phyloP scores from a whole-genome alignment of 2,329 filamentous ascomycete genomes.

The Elsinoe australis region DNA sequence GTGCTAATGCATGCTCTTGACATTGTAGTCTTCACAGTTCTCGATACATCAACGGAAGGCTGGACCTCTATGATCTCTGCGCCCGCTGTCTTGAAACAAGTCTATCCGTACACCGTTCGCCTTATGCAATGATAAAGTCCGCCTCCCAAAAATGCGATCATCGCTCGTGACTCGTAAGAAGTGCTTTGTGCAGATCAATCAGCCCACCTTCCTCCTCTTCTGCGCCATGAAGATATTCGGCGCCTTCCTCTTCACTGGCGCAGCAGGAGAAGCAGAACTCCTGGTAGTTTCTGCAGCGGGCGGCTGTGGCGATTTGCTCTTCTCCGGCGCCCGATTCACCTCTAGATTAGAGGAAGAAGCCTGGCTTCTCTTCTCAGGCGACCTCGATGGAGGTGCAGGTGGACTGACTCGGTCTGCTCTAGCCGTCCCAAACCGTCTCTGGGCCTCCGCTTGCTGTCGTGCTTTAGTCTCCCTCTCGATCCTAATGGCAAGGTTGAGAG shows the following conservation, averaged over 20 bases:
- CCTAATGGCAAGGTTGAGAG: constrained; percentile 47
- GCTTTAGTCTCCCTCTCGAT: constrained; percentile 22
- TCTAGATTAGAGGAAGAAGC: not conserved
- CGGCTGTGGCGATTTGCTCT: constrained; percentile 7
- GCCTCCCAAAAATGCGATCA: constrained; percentile 1
- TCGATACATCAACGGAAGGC: too few species aligned
- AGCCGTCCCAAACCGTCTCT: not conserved
- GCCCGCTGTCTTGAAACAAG: not conserved
- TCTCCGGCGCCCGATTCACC: not conserved
- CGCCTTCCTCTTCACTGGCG: constrained; percentile 15
- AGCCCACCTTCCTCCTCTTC: constrained; percentile 11
- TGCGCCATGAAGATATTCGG: constrained; percentile 15
- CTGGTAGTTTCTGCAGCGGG: not conserved
- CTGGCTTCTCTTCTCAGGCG: not conserved
- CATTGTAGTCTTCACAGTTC: too few species aligned
- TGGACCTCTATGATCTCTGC: too few species aligned
- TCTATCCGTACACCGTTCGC: too few species aligned
- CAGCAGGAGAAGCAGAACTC: not conserved
- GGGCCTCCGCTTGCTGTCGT: constrained; percentile 6
- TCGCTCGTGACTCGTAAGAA: too few species aligned
- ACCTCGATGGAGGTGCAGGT: not conserved
- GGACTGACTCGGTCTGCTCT: not conserved
- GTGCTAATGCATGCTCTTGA: too few species aligned
- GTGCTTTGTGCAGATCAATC: too few species aligned
- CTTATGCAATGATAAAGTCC: too few species aligned